phyloP scores from a whole-genome alignment of 192 early-diverging fungal species.

The Coemansia sp. region DNA sequence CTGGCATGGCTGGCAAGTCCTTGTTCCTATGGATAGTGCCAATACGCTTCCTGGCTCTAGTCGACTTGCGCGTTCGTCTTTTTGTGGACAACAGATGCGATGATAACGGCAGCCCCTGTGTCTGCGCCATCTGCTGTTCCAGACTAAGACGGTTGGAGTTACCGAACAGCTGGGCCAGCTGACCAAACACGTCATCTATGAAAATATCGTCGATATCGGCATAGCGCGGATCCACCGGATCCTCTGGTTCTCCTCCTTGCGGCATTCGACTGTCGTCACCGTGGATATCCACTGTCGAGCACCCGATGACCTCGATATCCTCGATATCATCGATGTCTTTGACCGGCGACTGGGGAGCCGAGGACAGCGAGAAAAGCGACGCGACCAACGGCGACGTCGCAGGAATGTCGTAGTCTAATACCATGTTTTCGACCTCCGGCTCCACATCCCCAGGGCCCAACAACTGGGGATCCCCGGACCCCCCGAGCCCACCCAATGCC shows the following conservation, averaged over 20 bases:
- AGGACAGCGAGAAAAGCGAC: no score
- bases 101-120: slow-evolving; percentile 26
- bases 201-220: not conserved
- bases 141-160: not conserved
- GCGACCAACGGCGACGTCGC: no score
- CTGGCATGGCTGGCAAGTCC: not conserved
- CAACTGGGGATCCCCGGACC: no score
- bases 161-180: not conserved
- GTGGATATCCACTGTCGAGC: no score
- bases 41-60: not conserved
- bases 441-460: no score
- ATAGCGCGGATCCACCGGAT: not conserved
- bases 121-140: not conserved
- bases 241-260: not conserved
- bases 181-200: not conserved
- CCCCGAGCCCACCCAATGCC: no score
- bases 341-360: no score
- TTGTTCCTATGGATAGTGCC: not conserved
- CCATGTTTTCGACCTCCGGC: no score
- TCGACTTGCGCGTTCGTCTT: not conserved
- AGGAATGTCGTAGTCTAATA: no score
- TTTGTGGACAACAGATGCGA: slow-evolving; percentile 22
- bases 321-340: no score
- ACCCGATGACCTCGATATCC: no score
- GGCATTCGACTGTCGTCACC: no score